Conservation (phyloP, 2,329 filamentous ascomycete genomes). For the Elsinoe necatrix region DNA sequence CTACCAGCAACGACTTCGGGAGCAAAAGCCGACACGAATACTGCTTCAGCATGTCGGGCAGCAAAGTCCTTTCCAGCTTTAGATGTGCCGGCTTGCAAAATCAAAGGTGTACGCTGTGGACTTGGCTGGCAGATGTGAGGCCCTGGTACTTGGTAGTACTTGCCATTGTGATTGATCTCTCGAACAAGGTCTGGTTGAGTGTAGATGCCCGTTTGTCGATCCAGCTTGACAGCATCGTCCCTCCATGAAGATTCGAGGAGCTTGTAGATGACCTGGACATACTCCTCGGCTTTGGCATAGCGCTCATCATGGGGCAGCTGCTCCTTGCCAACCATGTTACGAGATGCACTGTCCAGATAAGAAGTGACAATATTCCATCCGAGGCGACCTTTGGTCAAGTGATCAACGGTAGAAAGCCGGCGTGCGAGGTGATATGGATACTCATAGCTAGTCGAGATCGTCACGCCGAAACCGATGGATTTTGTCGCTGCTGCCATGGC, state of each 20-base stretch:
- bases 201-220: conserved; percentile 53
- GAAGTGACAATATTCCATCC: conserved; percentile 50
- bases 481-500: conserved; percentile 61
- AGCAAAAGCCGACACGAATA: conserved; percentile 60
- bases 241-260: conserved; percentile 60
- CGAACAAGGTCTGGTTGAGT: conserved; percentile 51
- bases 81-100: conserved; percentile 63
- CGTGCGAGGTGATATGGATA: conserved; percentile 59
- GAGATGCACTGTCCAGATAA: conserved; percentile 58
- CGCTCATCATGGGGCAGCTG: conserved; percentile 58
- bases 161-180: conserved; percentile 57
- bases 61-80: conserved; percentile 58
- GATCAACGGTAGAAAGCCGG: conserved; percentile 58
- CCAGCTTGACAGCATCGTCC: conserved; percentile 54
- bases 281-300: conserved; percentile 57
- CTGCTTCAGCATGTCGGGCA: conserved; percentile 61
- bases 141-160: conserved; percentile 55
- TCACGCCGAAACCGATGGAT: conserved; percentile 61
- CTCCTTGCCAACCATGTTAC: conserved; percentile 51
- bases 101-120: conserved; percentile 59
- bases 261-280: conserved; percentile 56
- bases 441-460: conserved; percentile 60
- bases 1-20: conserved; percentile 53
- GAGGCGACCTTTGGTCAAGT: conserved; percentile 53
- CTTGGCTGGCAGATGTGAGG: conserved; percentile 59